Conservation (phyloP, 2,329 filamentous ascomycete species). For the Chrysosporium queenslandicum region DNA sequence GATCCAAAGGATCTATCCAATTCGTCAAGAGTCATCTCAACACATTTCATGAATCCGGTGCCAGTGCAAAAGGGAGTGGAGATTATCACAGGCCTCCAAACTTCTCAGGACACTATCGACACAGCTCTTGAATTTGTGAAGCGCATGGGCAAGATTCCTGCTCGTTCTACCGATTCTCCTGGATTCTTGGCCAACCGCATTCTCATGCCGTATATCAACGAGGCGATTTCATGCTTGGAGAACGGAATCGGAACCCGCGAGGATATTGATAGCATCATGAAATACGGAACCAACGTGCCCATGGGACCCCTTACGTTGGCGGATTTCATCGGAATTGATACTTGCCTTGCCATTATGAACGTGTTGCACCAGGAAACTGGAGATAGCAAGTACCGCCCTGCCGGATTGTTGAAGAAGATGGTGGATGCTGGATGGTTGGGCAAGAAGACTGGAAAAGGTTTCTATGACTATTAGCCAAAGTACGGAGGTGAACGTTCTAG, state of each 20-base stretch:
- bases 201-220: conserved; percentile 98
- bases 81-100: conserved; percentile 91
- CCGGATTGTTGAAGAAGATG: conserved; percentile 83
- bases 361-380: conserved; percentile 84
- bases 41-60: conserved; percentile 99
- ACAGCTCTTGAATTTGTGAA: conserved; percentile 77
- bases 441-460: conserved; percentile 94
- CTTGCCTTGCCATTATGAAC: conserved; percentile 93
- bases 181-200: conserved; percentile 96
- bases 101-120: conserved; percentile 68
- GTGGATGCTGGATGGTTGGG: conserved; percentile 96
- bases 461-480: conserved; percentile 49
- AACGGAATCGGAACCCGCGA: conserved; percentile 81
- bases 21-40: conserved; percentile 81
- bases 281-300: conserved; percentile 95
- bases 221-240: conserved; percentile 91
- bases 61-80: conserved; percentile 95
- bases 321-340: conserved; percentile 95
- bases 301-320: conserved; percentile 93
- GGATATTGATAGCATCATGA: conserved; percentile 96
- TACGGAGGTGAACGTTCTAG: not conserved
- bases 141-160: conserved; percentile 86
- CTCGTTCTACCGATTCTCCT: conserved; percentile 76
- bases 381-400: conserved; percentile 89
- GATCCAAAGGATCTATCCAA: conserved; percentile 71